These are phyloP conservation scores for Trichosporon asahii DNA, from an alignment of 1,284 basidiomycete species.

Conservation along the genomic window DNA sequence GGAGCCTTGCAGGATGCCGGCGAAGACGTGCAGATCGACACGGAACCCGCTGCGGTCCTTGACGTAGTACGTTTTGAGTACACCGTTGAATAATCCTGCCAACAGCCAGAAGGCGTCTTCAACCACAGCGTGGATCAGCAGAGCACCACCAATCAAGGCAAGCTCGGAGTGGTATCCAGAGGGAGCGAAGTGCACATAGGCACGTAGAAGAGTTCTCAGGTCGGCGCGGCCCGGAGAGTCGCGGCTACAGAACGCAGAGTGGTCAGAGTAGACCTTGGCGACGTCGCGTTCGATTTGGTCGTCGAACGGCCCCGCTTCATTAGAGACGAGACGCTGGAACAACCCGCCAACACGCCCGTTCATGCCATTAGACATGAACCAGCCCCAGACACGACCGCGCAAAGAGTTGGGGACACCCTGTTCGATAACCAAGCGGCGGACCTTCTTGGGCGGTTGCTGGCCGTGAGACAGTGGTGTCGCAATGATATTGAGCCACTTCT, in stretches of 20 bases:
- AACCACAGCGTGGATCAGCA: slow-evolving; percentile 76
- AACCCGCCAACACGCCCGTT: slow-evolving; percentile 66
- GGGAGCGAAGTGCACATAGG: slow-evolving; percentile 54
- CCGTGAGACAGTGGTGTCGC: slow-evolving; percentile 62
- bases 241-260: slow-evolving; percentile 39
- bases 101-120: slow-evolving; percentile 85
- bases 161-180: slow-evolving; percentile 67
- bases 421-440: slow-evolving; percentile 72
- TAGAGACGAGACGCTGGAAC: slow-evolving; percentile 63
- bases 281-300: slow-evolving; percentile 65
- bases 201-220: slow-evolving; percentile 44
- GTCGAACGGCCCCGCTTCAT: slow-evolving; percentile 59
- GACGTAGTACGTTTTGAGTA: slow-evolving; percentile 72
- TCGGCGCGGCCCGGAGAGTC: slow-evolving; percentile 42
- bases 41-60: slow-evolving; percentile 68
- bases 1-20: slow-evolving; percentile 65
- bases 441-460: slow-evolving; percentile 75
- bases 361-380: slow-evolving; percentile 69
- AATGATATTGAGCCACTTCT: slow-evolving; percentile 60
- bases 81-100: slow-evolving; percentile 67
- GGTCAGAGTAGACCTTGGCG: slow-evolving; percentile 42
- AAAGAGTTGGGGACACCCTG: slow-evolving; percentile 75
- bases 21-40: slow-evolving; percentile 74
- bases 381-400: slow-evolving; percentile 76
- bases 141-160: slow-evolving; percentile 69